These are phyloP conservation scores for Ophiorrhiza pumila DNA, from an alignment of 257 asterid genomes.

Conservation along the genomic window DNA sequence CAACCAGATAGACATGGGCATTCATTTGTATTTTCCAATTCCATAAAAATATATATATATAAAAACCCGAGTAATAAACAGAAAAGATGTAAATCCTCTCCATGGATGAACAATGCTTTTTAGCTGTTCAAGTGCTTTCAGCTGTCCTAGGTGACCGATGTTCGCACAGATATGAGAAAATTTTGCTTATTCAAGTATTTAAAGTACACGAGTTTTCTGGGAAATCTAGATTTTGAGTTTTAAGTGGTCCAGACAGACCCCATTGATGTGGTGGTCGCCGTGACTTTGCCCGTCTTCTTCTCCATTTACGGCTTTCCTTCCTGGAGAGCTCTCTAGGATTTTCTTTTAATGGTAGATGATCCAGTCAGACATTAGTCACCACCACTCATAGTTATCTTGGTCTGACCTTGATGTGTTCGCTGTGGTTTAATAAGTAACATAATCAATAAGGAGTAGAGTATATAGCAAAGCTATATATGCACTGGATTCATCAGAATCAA, in stretches of 20 bases:
- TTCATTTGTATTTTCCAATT: not conserved
- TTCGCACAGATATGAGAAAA: not conserved
- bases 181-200: not conserved
- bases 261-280: constrained; percentile 5
- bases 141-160: not conserved
- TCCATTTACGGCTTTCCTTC: too few relatives aligned
- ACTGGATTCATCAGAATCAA: not conserved
- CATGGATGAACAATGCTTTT: too few relatives aligned
- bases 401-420: not conserved
- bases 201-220: not conserved
- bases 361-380: not conserved
- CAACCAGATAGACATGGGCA: not conserved
- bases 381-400: not conserved
- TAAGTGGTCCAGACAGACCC: not conserved
- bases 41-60: not conserved
- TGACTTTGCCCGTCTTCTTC: too few relatives aligned
- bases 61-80: too few relatives aligned
- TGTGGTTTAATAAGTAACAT: not conserved
- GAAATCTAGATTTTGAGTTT: not conserved
- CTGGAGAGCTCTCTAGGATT: too few relatives aligned
- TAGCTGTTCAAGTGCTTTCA: too few relatives aligned
- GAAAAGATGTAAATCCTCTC: too few relatives aligned
- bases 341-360: constrained; percentile 1
- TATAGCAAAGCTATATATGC: not conserved
- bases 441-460: not conserved